Evolutionary conservation across 148 eudicot genomes (phyloP), one percentile per base, ranked within the genome.

Genomic region (Rhododendron williamsianum): DNA sequence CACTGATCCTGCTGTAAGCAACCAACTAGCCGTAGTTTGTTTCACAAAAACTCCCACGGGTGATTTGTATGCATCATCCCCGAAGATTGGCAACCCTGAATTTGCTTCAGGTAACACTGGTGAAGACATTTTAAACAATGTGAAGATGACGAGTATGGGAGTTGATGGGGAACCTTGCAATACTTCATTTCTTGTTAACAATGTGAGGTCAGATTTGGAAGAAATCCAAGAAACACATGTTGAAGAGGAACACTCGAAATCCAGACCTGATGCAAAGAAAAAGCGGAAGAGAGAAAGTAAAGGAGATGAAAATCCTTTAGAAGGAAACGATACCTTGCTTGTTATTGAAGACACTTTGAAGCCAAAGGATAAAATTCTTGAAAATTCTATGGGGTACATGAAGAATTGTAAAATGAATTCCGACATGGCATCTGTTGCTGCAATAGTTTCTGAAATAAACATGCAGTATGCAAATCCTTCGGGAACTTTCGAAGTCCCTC

Each of bases 281-380:
- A 88, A 85, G 81, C 83, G 46, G 49, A 91, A 87, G 77, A 51
- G 81, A 73, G n/a, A 81, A 78, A 82, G 48, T n/a, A 54, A 84
- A 82, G 27, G 81, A 82, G 69, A 54, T 85, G 87, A 52, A 63
- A 85, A 58, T 84, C 79, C 54, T 43, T 81, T 67, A 25, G 69
- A 82, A 85, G 88, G 87, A 25, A 69, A 77, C 25, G 45, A 51
- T 35, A 84, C 38, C 38, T 43, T 36, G 35, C 36, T 56, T 77
- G 73, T 72, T 73, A 56, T 56, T 52, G 54, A 83, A 49, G 87
- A 79, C 38, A 76, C 71, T 38, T 27, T 73, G 80, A 74, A 76
- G 30, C 35, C 27, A 48, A 84, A 72, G 33, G 76, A 23, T 80
- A 30, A 45, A 69, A 82, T 30, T 35, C 76, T 69, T 25, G 81